phyloP scores from a whole-genome alignment of 306 rosid genomes.

The Pterocarpus santalinus region DNA sequence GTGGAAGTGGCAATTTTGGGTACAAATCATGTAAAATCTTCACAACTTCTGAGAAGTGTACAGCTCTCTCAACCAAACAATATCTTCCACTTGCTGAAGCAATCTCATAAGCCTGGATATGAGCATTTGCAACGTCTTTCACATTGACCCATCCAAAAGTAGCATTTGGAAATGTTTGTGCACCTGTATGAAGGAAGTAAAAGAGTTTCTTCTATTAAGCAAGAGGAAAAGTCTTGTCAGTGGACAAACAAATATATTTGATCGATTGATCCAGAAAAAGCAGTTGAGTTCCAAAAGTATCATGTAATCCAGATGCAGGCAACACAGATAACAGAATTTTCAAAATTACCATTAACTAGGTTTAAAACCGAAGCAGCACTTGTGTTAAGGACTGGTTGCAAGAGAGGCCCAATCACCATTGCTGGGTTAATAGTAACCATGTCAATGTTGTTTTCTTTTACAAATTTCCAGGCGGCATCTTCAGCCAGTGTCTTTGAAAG shows the following conservation, averaged over 20 bases:
- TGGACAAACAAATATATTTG: conserved; percentile 2
- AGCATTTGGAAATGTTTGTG: conserved; percentile 62
- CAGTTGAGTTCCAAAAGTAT: neutral
- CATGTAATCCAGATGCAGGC: conserved; percentile 22
- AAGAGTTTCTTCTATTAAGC: conserved; percentile 3
- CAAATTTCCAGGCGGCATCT: conserved; percentile 88
- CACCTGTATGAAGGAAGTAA: conserved; percentile 59
- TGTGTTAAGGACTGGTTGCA: conserved; percentile 82
- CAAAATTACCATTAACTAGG: conserved; percentile 63
- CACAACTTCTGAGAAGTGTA: conserved; percentile 63
- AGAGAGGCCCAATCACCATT: conserved; percentile 82
- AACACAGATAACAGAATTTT: neutral
- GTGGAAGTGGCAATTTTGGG: conserved; percentile 68
- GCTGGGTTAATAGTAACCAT: conserved; percentile 80
- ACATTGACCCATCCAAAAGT: conserved; percentile 77
- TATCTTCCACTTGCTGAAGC: conserved; percentile 87
- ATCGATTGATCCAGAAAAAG: conserved; percentile 21
- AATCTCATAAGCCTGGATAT: conserved; percentile 77
- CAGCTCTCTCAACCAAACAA: conserved; percentile 70
- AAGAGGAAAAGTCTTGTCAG: neutral
- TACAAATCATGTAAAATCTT: conserved; percentile 59
- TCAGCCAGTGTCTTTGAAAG: conserved; percentile 89
- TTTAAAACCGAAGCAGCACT: conserved; percentile 66
- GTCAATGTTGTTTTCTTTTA: conserved; percentile 72
- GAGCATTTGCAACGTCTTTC: conserved; percentile 85